Conservation (phyloP, 2,329 filamentous ascomycete genomes). For the Aspergillus pseudoglaucus region DNA sequence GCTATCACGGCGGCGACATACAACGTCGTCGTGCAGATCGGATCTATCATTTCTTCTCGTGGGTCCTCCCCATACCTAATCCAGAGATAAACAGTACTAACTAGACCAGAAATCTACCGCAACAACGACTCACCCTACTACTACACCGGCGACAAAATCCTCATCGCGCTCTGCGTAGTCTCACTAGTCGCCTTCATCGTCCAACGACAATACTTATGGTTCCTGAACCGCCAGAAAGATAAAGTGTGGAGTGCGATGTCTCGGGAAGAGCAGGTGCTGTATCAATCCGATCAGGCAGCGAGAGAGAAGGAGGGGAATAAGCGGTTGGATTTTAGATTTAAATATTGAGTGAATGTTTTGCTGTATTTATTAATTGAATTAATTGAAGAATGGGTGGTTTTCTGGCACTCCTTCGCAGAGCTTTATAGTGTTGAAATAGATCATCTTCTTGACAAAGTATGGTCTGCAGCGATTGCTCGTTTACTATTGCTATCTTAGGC, state of each 20-base stretch:
- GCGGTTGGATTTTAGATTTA: constrained; percentile 48
- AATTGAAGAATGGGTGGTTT: neutral
- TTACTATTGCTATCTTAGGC: no score
- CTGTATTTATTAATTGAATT: neutral
- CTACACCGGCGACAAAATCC: constrained; percentile 48
- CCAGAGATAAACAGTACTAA: neutral
- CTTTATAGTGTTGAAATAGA: neutral
- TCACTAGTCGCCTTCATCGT: constrained; percentile 42
- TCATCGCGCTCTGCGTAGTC: constrained; percentile 46
- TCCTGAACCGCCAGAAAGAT: constrained; percentile 46
- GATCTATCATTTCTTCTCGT: constrained; percentile 24
- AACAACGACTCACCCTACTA: constrained; percentile 48
- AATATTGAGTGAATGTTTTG: constrained; percentile 28
- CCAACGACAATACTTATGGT: constrained; percentile 41
- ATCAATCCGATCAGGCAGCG: constrained; percentile 41
- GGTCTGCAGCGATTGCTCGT: no score
- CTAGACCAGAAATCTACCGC: constrained; percentile 43
- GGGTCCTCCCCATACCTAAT: constrained; percentile 2
- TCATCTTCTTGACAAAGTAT: neutral
- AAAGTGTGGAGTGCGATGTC: constrained; percentile 43
- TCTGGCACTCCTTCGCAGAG: no score
- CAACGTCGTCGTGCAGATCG: constrained; percentile 30
- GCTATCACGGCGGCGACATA: constrained; percentile 25
- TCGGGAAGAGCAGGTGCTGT: constrained; percentile 38
- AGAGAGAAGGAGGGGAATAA: constrained; percentile 46